A percentile compares a stretch with the other conserved stretches of the same genome.
These are phyloP conservation scores for Trichophyton simii DNA, from an alignment of 2,329 filamentous ascomycete species.

Conservation along the genomic window DNA sequence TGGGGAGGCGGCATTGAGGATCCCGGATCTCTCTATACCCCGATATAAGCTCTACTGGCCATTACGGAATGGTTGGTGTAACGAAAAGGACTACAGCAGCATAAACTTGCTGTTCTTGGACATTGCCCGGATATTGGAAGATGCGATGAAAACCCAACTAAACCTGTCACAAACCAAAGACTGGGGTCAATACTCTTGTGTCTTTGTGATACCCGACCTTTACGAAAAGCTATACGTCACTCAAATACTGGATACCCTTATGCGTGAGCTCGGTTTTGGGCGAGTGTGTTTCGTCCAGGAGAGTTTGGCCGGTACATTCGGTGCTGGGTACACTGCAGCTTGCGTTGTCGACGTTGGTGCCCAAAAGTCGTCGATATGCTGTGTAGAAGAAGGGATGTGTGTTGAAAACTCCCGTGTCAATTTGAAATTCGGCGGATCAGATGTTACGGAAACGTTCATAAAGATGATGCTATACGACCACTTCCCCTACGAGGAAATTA, in stretches of 20 bases:
- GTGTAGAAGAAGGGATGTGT: slow-evolving; percentile 90
- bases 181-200: slow-evolving; percentile 84
- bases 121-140: slow-evolving; percentile 73
- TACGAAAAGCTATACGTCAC: slow-evolving; percentile 93
- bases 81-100: slow-evolving; percentile 75
- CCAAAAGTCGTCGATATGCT: slow-evolving; percentile 93
- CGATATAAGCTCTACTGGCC: slow-evolving; percentile 92
- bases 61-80: slow-evolving; percentile 71
- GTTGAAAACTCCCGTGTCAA: slow-evolving; percentile 92
- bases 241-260: slow-evolving; percentile 67
- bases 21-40: slow-evolving; percentile 78
- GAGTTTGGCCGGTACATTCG: slow-evolving; percentile 86
- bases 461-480: slow-evolving; percentile 97
- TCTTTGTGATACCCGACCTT: slow-evolving; percentile 92
- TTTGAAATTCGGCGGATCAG: slow-evolving; percentile 81
- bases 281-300: slow-evolving; percentile 92
- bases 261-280: slow-evolving; percentile 80
- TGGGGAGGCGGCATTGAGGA: slow-evolving; percentile 67
- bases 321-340: slow-evolving; percentile 82
- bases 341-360: slow-evolving; percentile 95
- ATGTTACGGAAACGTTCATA: slow-evolving; percentile 87
- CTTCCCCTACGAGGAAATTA: slow-evolving; percentile 92
- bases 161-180: slow-evolving; percentile 64
- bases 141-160: slow-evolving; percentile 74
- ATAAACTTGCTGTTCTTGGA: slow-evolving; percentile 74